Conservation (phyloP, 2,329 filamentous ascomycete genomes). For the Aspergillus bombycis region DNA sequence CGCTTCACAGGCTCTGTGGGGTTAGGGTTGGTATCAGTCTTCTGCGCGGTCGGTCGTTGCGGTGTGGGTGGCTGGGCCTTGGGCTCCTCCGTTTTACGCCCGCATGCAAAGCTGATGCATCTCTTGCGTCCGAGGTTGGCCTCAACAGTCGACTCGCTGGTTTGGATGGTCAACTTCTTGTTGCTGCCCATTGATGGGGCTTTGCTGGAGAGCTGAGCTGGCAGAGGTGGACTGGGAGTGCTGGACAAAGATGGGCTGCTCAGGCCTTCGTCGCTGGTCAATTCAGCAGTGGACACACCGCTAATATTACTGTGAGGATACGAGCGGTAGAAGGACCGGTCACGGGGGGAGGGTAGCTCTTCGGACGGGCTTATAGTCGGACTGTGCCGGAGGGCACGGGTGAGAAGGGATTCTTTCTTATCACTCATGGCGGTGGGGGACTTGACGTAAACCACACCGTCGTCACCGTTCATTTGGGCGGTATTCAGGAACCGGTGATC, state of each 20-base stretch:
- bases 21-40: conserved; percentile 17
- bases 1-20: conserved; percentile 42
- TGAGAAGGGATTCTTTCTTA: conserved; percentile 80
- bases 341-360: conserved; percentile 37
- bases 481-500: conserved; percentile 53
- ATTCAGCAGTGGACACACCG: conserved; percentile 79
- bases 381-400: conserved; percentile 74
- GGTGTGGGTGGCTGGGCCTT: conserved; percentile 33
- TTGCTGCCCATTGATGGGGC: conserved; percentile 17
- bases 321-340: conserved; percentile 62
- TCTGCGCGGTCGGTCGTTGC: conserved; percentile 29
- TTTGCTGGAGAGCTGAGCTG: conserved; percentile 43
- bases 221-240: conserved; percentile 84
- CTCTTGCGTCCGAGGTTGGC: conserved; percentile 74
- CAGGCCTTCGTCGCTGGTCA: conserved; percentile 91
- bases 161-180: conserved; percentile 38
- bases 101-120: conserved; percentile 91
- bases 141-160: conserved; percentile 61
- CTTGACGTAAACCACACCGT: conserved; percentile 50
- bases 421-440: conserved; percentile 52
- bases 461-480: conserved; percentile 33
- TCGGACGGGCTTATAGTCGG: conserved; percentile 55
- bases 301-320: conserved; percentile 73
- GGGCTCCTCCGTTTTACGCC: conserved; percentile 59
- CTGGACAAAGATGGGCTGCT: conserved; percentile 87